phyloP scores from a whole-genome alignment of 164 flowering plant species.

The Malania oleifera region DNA sequence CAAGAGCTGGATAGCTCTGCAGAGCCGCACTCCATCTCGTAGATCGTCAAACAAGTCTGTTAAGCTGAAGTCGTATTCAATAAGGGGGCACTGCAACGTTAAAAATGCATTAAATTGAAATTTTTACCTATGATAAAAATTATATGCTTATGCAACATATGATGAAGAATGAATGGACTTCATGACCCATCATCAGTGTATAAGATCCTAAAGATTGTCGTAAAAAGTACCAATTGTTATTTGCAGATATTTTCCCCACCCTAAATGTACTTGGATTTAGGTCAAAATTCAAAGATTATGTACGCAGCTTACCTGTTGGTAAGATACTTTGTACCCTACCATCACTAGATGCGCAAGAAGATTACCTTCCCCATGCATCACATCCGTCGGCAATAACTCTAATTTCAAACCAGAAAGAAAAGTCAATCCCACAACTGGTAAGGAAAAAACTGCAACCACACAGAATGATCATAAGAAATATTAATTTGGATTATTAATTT shows the following conservation, averaged over 20 bases:
- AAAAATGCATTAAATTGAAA: neutral
- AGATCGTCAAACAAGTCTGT: slow-evolving; percentile 72
- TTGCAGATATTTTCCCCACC: too few species aligned
- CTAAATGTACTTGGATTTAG: neutral
- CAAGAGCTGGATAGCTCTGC: slow-evolving; percentile 80
- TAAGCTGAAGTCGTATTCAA: slow-evolving; percentile 71
- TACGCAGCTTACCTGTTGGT: slow-evolving; percentile 61
- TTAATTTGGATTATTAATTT: neutral
- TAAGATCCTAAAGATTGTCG: too few species aligned
- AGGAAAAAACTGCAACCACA: neutral
- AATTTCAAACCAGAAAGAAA: slow-evolving; percentile 18
- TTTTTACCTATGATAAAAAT: slow-evolving; percentile 3
- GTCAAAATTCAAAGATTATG: neutral
- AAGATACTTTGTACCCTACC: slow-evolving; percentile 75
- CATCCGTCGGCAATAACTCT: slow-evolving; percentile 80
- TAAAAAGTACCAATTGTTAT: too few species aligned
- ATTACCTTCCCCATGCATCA: slow-evolving; percentile 98
- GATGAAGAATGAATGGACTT: neutral
- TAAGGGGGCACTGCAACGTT: slow-evolving; percentile 56
- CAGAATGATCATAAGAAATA: neutral
- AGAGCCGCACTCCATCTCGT: slow-evolving; percentile 83
- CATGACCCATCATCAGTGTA: neutral
- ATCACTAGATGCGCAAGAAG: slow-evolving; percentile 76
- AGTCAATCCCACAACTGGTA: slow-evolving; percentile 14
- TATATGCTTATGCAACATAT: neutral